A percentile compares a stretch with the other conserved stretches of the same genome.
These are phyloP conservation scores for Thraustochytrium sp. DNA, from an alignment of 352 stramenopile species.

Conservation along the genomic window DNA sequence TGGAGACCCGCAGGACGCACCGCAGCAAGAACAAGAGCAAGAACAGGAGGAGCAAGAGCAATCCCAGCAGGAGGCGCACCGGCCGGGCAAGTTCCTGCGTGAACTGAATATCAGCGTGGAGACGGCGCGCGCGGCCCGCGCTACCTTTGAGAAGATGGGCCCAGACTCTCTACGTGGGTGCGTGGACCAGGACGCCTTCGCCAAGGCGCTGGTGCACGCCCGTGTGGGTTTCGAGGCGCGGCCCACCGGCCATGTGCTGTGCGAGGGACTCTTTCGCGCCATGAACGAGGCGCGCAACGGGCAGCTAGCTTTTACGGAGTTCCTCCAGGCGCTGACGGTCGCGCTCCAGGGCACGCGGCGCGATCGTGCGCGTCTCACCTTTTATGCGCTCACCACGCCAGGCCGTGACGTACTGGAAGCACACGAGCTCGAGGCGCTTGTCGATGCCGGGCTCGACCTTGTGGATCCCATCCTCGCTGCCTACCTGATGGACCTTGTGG, in stretches of 20 bases:
- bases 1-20: no score
- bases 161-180: neutral
- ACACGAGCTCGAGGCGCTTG: neutral
- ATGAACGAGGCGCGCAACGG: neutral
- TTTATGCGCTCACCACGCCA: neutral
- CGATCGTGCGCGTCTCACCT: neutral
- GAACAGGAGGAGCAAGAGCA: neutral
- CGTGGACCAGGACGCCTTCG: neutral
- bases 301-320: neutral
- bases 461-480: neutral
- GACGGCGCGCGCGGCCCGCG: neutral
- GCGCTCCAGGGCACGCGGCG: neutral
- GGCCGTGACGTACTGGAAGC: neutral
- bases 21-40: no score
- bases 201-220: neutral
- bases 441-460: neutral
- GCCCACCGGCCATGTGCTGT: neutral
- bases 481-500: constrained; percentile 1
- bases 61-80: neutral
- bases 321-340: neutral
- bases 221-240: neutral
- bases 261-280: neutral
- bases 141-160: neutral
- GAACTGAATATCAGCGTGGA: neutral
- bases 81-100: constrained; percentile 18